Evolutionary conservation across 169 alveolate species (phyloP), one percentile per base, ranked within the genome.

Genomic region (Cryptosporidium viatorum): DNA sequence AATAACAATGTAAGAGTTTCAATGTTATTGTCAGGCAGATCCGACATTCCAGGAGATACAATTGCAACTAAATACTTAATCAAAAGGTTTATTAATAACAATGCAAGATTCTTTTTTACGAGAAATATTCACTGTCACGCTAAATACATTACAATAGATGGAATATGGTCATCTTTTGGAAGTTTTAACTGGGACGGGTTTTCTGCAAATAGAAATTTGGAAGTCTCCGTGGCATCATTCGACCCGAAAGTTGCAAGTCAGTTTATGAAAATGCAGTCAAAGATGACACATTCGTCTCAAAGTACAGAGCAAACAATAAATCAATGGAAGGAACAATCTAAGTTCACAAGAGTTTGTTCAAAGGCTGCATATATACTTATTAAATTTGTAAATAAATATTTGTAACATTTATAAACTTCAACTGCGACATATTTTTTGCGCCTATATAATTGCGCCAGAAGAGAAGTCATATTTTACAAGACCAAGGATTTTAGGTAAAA

Each of bases 21-120:
- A 50, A 85, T 94, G 86, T 92, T 94, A 21, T 89, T 94, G 26
- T 94, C 97, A 23, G 97, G 97, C 31, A 94, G 92, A 43, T 94
- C 97, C 16, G 97, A 94, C 43, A 75, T 94, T 12, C 87, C 86
- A 8, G 96, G 96, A 18, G 97, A 94, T 71, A 91, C 93, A 3
- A 92, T 92, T 33, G 94, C 96, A 2, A 94, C 96, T 10, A 84
- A 91, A 55, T 92, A 94, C 85, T 92, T 94, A 18, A 86, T 93
- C 23, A 91, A 92, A 65, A 94, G 93, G 60, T 92, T 94, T 48
- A 14, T 65, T 9, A 2, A 26, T 4, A 80, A 60, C 50, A 80
- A 80, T 50, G 74, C 80, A 29, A 60, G 65, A 43, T 80, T 80
- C 43, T 80, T 80, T 80, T 80, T 80, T 37, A 80, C 89, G 7